Conservation (phyloP, 352 stramenopile genomes). For the Phytophthora pseudosyringae region DNA sequence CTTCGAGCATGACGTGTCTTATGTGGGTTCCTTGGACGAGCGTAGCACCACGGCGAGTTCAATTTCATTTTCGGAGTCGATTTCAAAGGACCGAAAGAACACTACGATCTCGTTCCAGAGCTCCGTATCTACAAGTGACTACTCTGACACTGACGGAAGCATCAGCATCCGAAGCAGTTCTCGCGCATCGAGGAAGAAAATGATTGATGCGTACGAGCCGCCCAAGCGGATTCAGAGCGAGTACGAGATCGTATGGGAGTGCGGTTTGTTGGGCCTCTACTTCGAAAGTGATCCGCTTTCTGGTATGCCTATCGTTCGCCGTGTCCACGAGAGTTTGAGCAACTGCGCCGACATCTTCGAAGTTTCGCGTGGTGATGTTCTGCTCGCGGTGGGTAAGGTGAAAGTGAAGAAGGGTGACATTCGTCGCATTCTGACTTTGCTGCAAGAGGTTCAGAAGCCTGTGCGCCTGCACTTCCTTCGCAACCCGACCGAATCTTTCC, state of each 20-base stretch:
- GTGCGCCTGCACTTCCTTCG: constrained; percentile 78
- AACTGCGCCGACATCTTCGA: constrained; percentile 89
- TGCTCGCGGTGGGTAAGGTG: constrained; percentile 78
- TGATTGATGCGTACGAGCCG: constrained; percentile 65
- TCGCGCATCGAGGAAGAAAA: constrained; percentile 64
- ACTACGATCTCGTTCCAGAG: constrained; percentile 63
- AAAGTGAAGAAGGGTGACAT: constrained; percentile 86
- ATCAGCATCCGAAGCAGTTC: constrained; percentile 53
- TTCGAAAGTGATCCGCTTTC: constrained; percentile 85
- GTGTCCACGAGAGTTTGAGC: constrained; percentile 86
- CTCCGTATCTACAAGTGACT: constrained; percentile 64
- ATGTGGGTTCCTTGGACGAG: constrained; percentile 69
- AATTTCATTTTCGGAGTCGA: constrained; percentile 55
- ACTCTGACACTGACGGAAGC: constrained; percentile 57
- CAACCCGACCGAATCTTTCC: constrained; percentile 75
- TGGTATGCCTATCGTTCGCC: constrained; percentile 87
- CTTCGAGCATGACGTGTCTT: constrained; percentile 81
- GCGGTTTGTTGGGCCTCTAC: constrained; percentile 80
- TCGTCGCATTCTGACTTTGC: constrained; percentile 71
- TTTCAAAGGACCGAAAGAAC: constrained; percentile 59
- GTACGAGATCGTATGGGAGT: constrained; percentile 91
- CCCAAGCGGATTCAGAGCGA: constrained; percentile 74
- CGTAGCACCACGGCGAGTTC: constrained; percentile 54
- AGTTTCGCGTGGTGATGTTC: constrained; percentile 79
- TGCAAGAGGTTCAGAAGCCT: constrained; percentile 86